A percentile compares a stretch with the other conserved stretches of the same genome.
These are phyloP conservation scores for Delonix regia DNA, from an alignment of 306 rosid species.

Conservation along the genomic window DNA sequence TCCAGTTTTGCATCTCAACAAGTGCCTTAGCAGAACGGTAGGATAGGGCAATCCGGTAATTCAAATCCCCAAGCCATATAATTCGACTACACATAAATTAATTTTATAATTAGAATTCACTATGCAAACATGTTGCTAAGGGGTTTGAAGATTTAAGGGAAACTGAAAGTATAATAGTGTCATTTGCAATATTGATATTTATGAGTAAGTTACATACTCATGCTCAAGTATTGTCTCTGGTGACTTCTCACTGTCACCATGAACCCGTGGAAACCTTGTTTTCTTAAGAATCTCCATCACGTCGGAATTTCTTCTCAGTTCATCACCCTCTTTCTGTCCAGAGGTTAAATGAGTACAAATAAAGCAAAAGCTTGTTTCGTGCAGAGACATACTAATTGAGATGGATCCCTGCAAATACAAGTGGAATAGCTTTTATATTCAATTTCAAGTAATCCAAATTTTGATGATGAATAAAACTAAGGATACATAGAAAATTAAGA, in stretches of 20 bases:
- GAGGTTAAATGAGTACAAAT: slow-evolving; percentile 93
- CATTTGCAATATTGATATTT: background rate
- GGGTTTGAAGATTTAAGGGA: background rate
- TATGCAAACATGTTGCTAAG: slow-evolving; percentile 10
- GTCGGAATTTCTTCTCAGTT: slow-evolving; percentile 92
- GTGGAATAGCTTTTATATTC: slow-evolving; percentile 32
- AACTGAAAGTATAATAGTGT: slow-evolving; percentile 1
- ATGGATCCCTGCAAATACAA: slow-evolving; percentile 87
- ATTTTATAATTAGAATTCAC: slow-evolving; percentile 25
- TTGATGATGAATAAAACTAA: background rate
- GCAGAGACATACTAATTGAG: slow-evolving; percentile 94
- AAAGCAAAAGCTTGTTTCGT: slow-evolving; percentile 95
- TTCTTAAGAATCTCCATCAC: slow-evolving; percentile 94
- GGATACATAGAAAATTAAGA: slow-evolving; percentile 10
- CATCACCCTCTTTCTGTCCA: slow-evolving; percentile 98
- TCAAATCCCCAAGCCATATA: slow-evolving; percentile 99
- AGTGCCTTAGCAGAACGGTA: slow-evolving; percentile 97
- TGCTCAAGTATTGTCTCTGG: slow-evolving; percentile 97
- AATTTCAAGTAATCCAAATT: slow-evolving; percentile 21
- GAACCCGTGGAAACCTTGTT: slow-evolving; percentile 93
- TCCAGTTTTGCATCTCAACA: slow-evolving; percentile 99
- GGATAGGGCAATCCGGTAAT: slow-evolving; percentile 89
- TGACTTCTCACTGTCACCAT: slow-evolving; percentile 73
- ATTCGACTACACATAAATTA: slow-evolving; percentile 63
- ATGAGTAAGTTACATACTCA: slow-evolving; percentile 68